Evolutionary conservation across 108 stramenopile species (phyloP), one percentile per base, ranked within the genome.

Genomic region (Nannochloropsis salina): DNA sequence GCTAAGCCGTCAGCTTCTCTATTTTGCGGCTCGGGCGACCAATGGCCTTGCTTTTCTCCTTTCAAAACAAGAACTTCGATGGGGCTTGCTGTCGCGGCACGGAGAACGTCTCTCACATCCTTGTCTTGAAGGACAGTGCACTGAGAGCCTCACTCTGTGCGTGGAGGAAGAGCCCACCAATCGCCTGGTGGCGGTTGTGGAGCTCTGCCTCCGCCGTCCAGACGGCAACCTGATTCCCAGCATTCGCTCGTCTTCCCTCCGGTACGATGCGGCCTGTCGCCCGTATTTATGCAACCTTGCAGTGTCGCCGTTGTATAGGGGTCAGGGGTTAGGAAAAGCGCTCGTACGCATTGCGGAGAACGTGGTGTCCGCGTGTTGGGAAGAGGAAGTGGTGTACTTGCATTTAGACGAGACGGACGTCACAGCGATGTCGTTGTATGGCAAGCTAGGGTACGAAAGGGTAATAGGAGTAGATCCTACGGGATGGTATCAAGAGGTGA

Each of bases 111-210:
- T 74, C 20, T n/a, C 20, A 15, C 15, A 15, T n/a, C 61, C n/a
- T 4, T 74, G 20, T n/a, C 6, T 74, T 15, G 61, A 74, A 8
- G 61, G 61, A n/a, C 5, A 74, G 6, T n/a, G 20, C 20, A 74
- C 20, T 2, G 61, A 74, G n/a, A 74, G 61, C 61, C 61, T 74
- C 20, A 74, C 61, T 74, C n/a, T 74, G n/a, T 74, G 61, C 61
- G 61, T 74, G 61, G 61, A 74, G 61, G 61, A 74, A 74, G 61
- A 74, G n/a, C 61, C 61, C 61, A 74, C 61, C 61, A 15, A n/a
- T n/a, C 61, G 61, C 61, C 61, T 74, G 2, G 61, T 74, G 61
- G 61, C 61, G 5, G 61, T 74, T 1, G 61, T 74, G 15, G 61
- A 74, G 61, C 61, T 74, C 20, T 74, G 61, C 61, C 61, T 74